A percentile compares a stretch with the other conserved stretches of the same genome.
These are phyloP conservation scores for Henningerozyma blattae DNA, from an alignment of 805 yeast species.

Conservation along the genomic window DNA sequence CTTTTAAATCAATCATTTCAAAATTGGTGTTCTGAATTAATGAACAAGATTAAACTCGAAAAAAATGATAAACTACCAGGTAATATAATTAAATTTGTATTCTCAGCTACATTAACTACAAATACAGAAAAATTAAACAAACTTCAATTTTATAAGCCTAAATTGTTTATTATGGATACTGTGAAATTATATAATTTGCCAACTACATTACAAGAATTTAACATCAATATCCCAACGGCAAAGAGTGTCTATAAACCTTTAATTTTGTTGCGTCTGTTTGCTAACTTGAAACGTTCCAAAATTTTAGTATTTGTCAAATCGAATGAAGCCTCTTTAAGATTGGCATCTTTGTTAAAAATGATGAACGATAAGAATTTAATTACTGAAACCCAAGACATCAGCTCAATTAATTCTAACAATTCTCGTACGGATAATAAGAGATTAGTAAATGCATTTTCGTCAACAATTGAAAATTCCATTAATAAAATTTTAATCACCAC, in stretches of 20 bases:
- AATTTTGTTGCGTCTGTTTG: conserved; percentile 45
- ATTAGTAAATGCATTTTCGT: conserved; percentile 47
- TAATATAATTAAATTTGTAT: conserved; percentile 53
- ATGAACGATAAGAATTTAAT: conserved; percentile 7
- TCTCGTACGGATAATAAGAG: conserved; percentile 40
- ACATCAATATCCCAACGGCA: conserved; percentile 26
- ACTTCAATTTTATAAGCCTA: conserved; percentile 59
- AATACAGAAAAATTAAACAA: conserved; percentile 79
- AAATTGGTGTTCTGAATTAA: conserved; percentile 66
- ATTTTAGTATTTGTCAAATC: conserved; percentile 24
- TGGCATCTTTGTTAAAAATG: conserved; percentile 38
- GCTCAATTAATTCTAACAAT: conserved; percentile 49
- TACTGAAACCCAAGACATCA: conserved; percentile 14
- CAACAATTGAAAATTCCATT: conserved; percentile 24
- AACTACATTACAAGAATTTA: conserved; percentile 33
- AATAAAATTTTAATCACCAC: conserved; percentile 52
- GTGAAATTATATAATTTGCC: conserved; percentile 54
- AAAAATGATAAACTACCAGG: conserved; percentile 22
- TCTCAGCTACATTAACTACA: conserved; percentile 89
- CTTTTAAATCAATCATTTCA: conserved; percentile 81
- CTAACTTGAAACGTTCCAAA: conserved; percentile 14
- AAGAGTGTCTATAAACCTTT: conserved; percentile 58
- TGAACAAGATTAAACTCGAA: conserved; percentile 28
- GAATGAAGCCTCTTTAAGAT: conserved; percentile 78
- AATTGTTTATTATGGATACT: conserved; percentile 57